Evolutionary conservation across 345 rosid genomes (phyloP).

Genomic region (Linum lewisii): DNA sequence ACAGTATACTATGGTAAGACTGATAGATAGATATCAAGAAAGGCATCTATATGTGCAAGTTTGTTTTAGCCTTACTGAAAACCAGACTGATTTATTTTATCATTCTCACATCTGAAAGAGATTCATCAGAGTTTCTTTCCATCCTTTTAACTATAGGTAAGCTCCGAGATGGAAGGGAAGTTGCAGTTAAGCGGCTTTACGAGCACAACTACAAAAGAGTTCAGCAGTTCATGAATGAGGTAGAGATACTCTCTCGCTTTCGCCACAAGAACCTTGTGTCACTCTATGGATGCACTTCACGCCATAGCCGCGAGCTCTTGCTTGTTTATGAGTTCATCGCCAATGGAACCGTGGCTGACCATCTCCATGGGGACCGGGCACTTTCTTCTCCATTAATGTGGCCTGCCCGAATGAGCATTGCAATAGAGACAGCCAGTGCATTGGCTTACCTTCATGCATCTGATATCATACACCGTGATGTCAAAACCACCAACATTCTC

Average conservation of each 20-base stretch:
- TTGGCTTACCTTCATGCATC: constrained; percentile 1
- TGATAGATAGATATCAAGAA: too few species aligned
- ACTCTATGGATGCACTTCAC: background rate
- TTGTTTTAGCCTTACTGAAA: too few species aligned
- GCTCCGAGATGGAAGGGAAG: constrained; percentile 7
- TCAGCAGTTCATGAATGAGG: background rate
- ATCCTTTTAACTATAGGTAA: background rate
- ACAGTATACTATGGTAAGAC: background rate
- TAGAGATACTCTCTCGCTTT: background rate
- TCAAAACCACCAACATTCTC: constrained; percentile 6
- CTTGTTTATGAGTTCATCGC: background rate
- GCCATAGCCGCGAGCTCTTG: background rate
- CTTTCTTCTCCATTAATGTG: background rate
- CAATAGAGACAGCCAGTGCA: background rate
- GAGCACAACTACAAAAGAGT: constrained; percentile 7
- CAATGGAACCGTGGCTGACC: background rate
- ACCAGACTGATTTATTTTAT: too few species aligned
- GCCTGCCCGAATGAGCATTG: constrained; percentile 1
- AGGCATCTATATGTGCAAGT: too few species aligned
- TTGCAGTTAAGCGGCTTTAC: constrained; percentile 2
- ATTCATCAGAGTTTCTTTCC: background rate
- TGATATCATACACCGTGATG: constrained; percentile 5
- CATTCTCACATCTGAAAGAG: too few species aligned
- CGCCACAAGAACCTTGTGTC: background rate
- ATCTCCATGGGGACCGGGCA: background rate